Base-by-base conservation (phyloP, 2,329 filamentous ascomycete species). In the Escovopsis weberi region DNA sequence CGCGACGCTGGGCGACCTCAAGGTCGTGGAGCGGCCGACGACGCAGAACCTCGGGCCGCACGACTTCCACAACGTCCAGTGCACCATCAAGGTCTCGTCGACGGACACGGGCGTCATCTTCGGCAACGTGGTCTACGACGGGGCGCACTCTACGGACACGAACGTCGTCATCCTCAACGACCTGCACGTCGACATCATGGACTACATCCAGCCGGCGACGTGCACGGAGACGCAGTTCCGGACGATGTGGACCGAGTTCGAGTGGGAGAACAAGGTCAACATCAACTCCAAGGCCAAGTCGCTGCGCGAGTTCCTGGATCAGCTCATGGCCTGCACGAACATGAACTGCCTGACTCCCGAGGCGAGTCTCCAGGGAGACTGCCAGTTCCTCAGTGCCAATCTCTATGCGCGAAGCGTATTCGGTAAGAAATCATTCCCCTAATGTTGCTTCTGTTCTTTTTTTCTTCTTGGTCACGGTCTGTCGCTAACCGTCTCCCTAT, bases 241-340 rank as follows among this genome's bases (percentile, higher is more conserved):
- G 46, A 94, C 86, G n/a, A 98, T 98, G 91, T 98, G 91, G 91
- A 98, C 91, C 33, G 91, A 98, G 60, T 98, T 98, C 52, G 91
- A 98, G 61, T 98, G 91, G 91, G 91, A 98, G 72, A 98, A 98
- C 69, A 98, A 98, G 75, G 89, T 98, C 63, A 98, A 98, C 68
- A 96, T 98, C 68, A 95, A 95, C 66, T 93, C 85, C 50, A 96
- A 95, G 72, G 86, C 85, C 51, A 94, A 89, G 69, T 82, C 78
- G 26, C 71, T 98, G 47, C 78, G 89, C 40, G 86, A 93, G 18
- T 98, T 98, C 76, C 68, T 98, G 50, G 82, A 85, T 53, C 82
- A 94, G 60, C 70, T 98, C 47, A 96, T 96, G 91, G 86, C 87
- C 47, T 89, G 84, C 61, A 98, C 91, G 42, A 96, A 98, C 65